Percentiles rank a stretch among this genome's conserved stretches.
Conservation (phyloP, 768 basidiomycete genomes). For the Dentipellis fragilis region DNA sequence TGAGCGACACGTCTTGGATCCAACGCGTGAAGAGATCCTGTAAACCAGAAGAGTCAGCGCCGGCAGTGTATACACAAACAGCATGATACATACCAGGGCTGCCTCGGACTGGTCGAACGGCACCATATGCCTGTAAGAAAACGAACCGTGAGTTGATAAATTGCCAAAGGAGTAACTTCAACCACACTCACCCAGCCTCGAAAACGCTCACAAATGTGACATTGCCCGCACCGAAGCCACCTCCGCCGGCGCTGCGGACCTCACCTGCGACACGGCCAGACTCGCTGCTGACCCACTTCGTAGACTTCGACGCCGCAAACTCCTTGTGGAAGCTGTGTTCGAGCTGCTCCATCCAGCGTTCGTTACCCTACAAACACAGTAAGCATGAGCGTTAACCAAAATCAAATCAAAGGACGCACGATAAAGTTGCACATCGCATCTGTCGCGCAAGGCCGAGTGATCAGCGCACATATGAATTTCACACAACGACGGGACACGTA, state of each 20-base stretch:
- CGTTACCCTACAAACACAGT: constrained; percentile 48
- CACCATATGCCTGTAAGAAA: constrained; percentile 64
- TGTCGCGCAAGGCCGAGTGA: background rate
- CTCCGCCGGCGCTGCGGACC: constrained; percentile 61
- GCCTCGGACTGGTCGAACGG: constrained; percentile 87
- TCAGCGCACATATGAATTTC: background rate
- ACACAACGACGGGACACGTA: background rate
- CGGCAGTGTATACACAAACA: background rate
- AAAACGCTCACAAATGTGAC: constrained; percentile 71
- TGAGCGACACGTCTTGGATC: constrained; percentile 43
- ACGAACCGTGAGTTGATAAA: background rate
- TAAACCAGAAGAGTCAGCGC: constrained; percentile 2
- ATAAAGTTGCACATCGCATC: constrained; percentile 85
- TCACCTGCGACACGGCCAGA: constrained; percentile 53
- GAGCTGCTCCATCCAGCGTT: constrained; percentile 61
- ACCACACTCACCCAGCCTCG: constrained; percentile 64
- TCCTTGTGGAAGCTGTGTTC: constrained; percentile 52
- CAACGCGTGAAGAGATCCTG: constrained; percentile 55
- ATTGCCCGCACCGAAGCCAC: constrained; percentile 64
- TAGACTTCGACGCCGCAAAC: constrained; percentile 37
- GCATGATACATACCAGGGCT: constrained; percentile 46
- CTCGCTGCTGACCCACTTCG: constrained; percentile 46
- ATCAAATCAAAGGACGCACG: constrained; percentile 23
- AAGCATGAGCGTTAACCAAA: background rate
- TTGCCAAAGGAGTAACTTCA: background rate